Evolutionary conservation across 1,284 basidiomycete genomes (phyloP).

Genomic region (Sanghuangporus weigelae): DNA sequence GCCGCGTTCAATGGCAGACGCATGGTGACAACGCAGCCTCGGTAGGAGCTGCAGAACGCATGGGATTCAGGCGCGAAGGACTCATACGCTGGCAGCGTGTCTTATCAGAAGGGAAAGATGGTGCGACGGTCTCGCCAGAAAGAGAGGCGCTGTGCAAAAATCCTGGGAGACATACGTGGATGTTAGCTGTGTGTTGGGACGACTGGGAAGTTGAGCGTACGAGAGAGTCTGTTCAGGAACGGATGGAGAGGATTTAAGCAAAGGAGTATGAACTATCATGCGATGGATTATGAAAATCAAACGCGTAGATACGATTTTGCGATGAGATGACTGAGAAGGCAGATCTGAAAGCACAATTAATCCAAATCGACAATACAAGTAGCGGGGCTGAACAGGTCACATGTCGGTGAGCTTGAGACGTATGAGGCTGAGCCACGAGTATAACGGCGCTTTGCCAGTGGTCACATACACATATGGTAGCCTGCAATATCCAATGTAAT

Average conservation of each 20-base stretch:
- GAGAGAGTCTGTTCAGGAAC: constrained; percentile 1
- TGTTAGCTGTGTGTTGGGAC: constrained; percentile 54
- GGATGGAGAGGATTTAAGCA: constrained; percentile 2
- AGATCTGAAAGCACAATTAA: no score
- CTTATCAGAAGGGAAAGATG: constrained; percentile 32
- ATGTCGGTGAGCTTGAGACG: no score
- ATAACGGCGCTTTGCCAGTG: no score
- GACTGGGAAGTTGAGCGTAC: constrained; percentile 43
- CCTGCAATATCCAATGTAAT: no score
- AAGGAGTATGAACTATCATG: no score
- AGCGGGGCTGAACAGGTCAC: no score
- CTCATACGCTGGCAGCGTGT: constrained; percentile 49
- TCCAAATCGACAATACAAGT: no score
- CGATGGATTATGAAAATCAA: no score
- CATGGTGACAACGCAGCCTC: constrained; percentile 47
- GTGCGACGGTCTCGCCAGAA: constrained; percentile 30
- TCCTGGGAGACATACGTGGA: constrained; percentile 42
- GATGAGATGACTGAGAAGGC: no score
- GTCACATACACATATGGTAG: no score
- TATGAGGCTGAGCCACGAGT: no score
- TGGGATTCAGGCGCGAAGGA: constrained; percentile 60
- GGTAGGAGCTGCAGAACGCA: constrained; percentile 44
- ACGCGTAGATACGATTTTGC: no score
- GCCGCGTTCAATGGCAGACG: constrained; percentile 60
- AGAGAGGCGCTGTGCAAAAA: constrained; percentile 20